Base-by-base conservation (phyloP, 1,284 basidiomycete species). In the Rhodotorula sp. region DNA sequence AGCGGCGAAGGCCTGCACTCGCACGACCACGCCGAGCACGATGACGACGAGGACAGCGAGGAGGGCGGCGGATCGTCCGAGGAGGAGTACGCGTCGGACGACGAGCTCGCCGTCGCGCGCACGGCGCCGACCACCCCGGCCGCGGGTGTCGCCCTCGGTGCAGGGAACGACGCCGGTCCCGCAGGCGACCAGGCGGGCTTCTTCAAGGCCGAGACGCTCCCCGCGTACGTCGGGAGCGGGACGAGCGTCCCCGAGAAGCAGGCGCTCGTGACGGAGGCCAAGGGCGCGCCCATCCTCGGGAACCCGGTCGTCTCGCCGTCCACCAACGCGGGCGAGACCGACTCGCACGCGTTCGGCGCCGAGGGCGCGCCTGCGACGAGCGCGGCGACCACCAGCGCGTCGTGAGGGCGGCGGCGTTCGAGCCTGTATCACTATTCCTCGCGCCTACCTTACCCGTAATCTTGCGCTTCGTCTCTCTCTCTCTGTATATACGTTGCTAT, bases 21-120 rank as follows among this genome's bases (percentile, higher is more conserved):
- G 17, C 37, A 41, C 25, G 56, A 39, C 56, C 15, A 41, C 39
- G 37, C 25, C 44, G 53, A 53, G 22, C 53, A 29, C 50, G 44
- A 44, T 13, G 65, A 36, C 29, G 72, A 74, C 21, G 67, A 73
- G 22, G 69, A 71, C 56, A 55, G 53, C 9, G 74, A 76, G 72
- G 64, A 67, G 46, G 64, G 66, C n/a, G 74, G 72, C 39, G 72
- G 72, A 44, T 67, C 67, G n/a, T 71, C 67, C 22, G 74, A 76
- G 48, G 74, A 76, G 63, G 74, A 76, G 63, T 65, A 68, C 41
- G 66, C 36, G 1, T 41, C 37, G 17, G 73, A 70, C 41, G 74
- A 76, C 34, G 72, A 76, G 59, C 25, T 67, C 21, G 66, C 69
- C 19, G 36, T 44, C 36, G 62, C 64, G 21, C 64, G 69, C 44